phyloP scores from a whole-genome alignment of 1,284 basidiomycete genomes.

The Leccinum subspadiceum region DNA sequence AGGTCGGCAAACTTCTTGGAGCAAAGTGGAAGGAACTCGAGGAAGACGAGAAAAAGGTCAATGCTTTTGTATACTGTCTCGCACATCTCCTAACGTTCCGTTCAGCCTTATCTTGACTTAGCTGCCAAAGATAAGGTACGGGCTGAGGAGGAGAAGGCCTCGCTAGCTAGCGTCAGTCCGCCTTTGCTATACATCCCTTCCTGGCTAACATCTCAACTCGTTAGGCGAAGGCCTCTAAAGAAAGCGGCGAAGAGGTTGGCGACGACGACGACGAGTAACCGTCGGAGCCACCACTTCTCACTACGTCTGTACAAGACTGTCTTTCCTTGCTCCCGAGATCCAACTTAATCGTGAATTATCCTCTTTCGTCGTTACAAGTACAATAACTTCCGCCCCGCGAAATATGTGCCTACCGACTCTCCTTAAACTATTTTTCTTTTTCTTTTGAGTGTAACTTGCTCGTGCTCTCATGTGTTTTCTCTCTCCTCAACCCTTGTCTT shows the following conservation, averaged over 20 bases:
- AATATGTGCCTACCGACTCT: slow-evolving; percentile 30
- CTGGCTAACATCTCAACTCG: not conserved
- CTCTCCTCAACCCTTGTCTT: slow-evolving; percentile 8
- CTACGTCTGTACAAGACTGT: slow-evolving; percentile 15
- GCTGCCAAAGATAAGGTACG: slow-evolving; percentile 85
- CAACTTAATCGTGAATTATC: slow-evolving; percentile 22
- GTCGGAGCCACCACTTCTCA: not conserved
- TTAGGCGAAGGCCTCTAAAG: slow-evolving; percentile 42
- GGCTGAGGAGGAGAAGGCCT: slow-evolving; percentile 79
- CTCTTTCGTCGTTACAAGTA: slow-evolving; percentile 19
- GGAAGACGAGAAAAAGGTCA: slow-evolving; percentile 82
- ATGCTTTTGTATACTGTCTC: slow-evolving; percentile 8
- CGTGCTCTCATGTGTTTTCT: slow-evolving; percentile 29
- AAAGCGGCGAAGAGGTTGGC: slow-evolving; percentile 54
- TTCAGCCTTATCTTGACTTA: slow-evolving; percentile 88
- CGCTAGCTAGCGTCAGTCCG: slow-evolving; percentile 63
- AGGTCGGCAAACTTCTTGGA: slow-evolving; percentile 85
- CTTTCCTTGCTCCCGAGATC: slow-evolving; percentile 3
- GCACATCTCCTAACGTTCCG: slow-evolving; percentile 1
- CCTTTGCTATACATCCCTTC: not conserved
- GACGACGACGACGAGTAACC: slow-evolving; percentile 56
- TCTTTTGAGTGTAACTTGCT: slow-evolving; percentile 23
- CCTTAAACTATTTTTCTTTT: slow-evolving; percentile 4
- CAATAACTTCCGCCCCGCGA: slow-evolving; percentile 25
- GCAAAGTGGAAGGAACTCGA: slow-evolving; percentile 89